Evolutionary conservation across 768 basidiomycete species (phyloP), one percentile per base, ranked within the genome.

Genomic region (Candolleomyces efflorescens): DNA sequence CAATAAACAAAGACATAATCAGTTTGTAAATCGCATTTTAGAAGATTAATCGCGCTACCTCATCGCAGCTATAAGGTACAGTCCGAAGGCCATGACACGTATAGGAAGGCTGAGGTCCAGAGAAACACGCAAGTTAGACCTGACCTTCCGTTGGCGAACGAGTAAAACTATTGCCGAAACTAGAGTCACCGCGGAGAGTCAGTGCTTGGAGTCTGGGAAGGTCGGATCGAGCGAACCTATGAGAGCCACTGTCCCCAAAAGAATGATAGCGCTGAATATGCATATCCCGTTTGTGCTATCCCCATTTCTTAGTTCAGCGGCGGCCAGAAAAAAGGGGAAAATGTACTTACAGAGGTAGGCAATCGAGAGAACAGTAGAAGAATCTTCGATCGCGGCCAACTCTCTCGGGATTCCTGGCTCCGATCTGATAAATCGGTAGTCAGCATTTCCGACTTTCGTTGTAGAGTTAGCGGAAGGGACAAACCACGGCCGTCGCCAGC

Each of bases 361-460:
- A 71, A 13, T 77, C 60, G 6, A 81, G 69, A 3, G 79, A 81
- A 60, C 81, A 82, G 63, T 81, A 81, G 62, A 82, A 81, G 60
- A 78, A 80, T 5, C 79, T 76, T 24, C 80, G 74, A 61, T 69
- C 71, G n/a, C 80, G 77, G 20, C 77, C 76, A 15, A 81, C 70
- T 0, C 62, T 66, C 1, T 54, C 51, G 11, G 75, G 74, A 51
- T 76, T 64, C 9, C 56, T 62, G 0, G 73, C 71, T 1, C 79
- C 79, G 54, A 78, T 64, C 77, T 81, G 52, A 48, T 26, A 20
- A 36, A 5, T 4, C 38, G 23, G 26, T 27, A 39, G 13, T 17
- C 9, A 17, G 18, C 18, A 26, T 56, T 18, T 37, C 12, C 32
- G 41, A n/a, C 26, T 20, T 22, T 15, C 5, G 10, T 6, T 52